Evolutionary conservation across 2,329 filamentous ascomycete genomes (phyloP).

Genomic region (Fusarium marasasianum): DNA sequence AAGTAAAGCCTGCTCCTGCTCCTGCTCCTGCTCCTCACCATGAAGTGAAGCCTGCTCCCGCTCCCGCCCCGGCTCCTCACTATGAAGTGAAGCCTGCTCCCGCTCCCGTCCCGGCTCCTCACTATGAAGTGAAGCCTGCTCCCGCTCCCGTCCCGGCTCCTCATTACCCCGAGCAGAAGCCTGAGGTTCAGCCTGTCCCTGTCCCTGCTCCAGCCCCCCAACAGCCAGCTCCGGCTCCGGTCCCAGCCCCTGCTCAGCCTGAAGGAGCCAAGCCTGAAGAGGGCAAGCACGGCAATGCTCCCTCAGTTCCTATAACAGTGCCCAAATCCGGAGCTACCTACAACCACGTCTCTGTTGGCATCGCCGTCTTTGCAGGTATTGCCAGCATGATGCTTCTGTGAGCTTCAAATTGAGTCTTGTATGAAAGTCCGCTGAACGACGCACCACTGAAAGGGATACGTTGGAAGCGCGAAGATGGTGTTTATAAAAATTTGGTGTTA

Average conservation of each 20-base stretch:
- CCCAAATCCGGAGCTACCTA: conserved; percentile 30
- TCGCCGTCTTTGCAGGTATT: conserved; percentile 24
- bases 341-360: conserved; percentile 17
- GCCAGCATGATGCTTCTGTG: conserved; percentile 25
- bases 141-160: conserved; percentile 5
- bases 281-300: background rate
- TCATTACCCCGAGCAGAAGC: background rate
- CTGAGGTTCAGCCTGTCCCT: conserved; percentile 5
- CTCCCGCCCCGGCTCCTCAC: background rate
- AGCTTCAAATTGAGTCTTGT: background rate
- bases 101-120: background rate
- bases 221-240: background rate
- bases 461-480: background rate
- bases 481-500: background rate
- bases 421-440: background rate
- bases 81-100: background rate
- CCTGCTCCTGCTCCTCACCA: background rate
- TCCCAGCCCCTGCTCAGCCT: background rate
- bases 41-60: background rate
- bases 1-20: background rate
- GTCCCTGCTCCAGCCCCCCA: conserved; percentile 12
- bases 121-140: background rate
- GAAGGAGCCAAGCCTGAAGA: background rate
- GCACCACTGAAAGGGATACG: background rate
- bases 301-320: conserved; percentile 24